Conservation (phyloP, 2,329 filamentous ascomycete genomes). For the Fusarium ambrosium region DNA sequence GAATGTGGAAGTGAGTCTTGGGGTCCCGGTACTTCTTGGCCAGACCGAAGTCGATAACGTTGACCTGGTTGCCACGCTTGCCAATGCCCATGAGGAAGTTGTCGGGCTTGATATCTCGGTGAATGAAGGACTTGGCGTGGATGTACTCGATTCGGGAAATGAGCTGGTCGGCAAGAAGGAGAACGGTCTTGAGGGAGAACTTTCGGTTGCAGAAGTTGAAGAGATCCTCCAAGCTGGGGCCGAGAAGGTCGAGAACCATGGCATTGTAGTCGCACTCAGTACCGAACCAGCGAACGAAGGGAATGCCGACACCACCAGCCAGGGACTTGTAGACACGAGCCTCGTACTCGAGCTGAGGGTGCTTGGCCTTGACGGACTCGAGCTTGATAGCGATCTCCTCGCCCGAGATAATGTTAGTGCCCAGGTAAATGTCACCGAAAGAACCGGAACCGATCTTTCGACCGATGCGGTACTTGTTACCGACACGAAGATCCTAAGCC, state of each 20-base stretch:
- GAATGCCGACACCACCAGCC: conserved; percentile 96
- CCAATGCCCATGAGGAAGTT: conserved; percentile 99
- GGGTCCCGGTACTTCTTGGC: conserved; percentile 99
- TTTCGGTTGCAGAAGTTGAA: conserved; percentile 99
- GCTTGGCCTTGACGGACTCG: conserved; percentile 99
- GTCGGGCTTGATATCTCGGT: conserved; percentile 99
- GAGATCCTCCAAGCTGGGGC: conserved; percentile 94
- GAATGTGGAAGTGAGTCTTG: conserved; percentile 99
- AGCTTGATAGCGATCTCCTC: conserved; percentile 99
- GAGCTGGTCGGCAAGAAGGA: conserved; percentile 95
- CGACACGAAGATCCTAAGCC: conserved; percentile 92
- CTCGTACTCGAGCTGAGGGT: conserved; percentile 98
- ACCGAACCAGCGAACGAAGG: conserved; percentile 99
- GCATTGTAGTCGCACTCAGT: conserved; percentile 99
- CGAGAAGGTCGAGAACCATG: conserved; percentile 98
- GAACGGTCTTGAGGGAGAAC: conserved; percentile 98
- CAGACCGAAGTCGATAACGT: conserved; percentile 98
- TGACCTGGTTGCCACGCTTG: conserved; percentile 99
- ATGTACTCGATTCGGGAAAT: conserved; percentile 99
- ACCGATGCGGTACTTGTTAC: conserved; percentile 99
- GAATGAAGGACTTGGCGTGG: conserved; percentile 99
- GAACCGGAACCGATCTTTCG: conserved; percentile 98
- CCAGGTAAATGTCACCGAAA: conserved; percentile 98
- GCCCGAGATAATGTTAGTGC: conserved; percentile 99
- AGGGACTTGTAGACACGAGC: conserved; percentile 92